Evolutionary conservation across 768 basidiomycete genomes (phyloP).

Genomic region (Hygrocybe coccinea): DNA sequence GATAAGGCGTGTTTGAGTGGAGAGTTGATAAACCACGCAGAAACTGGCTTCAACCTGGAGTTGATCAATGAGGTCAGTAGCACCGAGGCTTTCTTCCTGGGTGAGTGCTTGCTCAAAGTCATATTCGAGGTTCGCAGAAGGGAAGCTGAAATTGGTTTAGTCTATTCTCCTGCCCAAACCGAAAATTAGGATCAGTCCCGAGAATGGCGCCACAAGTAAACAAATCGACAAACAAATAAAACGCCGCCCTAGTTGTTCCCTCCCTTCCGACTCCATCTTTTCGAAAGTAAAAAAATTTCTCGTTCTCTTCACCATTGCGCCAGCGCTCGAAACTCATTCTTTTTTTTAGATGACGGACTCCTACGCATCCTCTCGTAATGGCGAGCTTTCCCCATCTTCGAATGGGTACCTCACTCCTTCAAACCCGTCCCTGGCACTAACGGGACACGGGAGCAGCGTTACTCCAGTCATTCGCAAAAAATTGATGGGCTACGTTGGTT

Average conservation of each 20-base stretch:
- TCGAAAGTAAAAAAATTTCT: constrained; percentile 35
- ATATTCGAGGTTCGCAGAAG: not conserved
- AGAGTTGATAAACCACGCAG: no score
- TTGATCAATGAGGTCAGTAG: no score
- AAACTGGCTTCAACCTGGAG: no score
- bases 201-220: constrained; percentile 23
- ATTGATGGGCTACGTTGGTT: constrained; percentile 91
- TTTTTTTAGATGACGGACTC: constrained; percentile 66
- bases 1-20: no score
- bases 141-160: constrained; percentile 20
- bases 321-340: constrained; percentile 20
- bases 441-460: constrained; percentile 30
- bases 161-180: constrained; percentile 49
- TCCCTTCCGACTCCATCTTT: constrained; percentile 48
- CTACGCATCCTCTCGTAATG: constrained; percentile 62
- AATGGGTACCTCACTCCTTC: constrained; percentile 62
- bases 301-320: constrained; percentile 25
- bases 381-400: constrained; percentile 47
- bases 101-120: constrained; percentile 20
- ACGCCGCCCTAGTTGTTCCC: constrained; percentile 45
- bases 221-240: constrained; percentile 42
- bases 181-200: constrained; percentile 23
- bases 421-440: constrained; percentile 51
- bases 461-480: constrained; percentile 75
- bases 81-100: constrained; percentile 18